Evolutionary conservation across 176 grass and related monocot species (phyloP).

Genomic region (Bothriochloa decipiens): DNA sequence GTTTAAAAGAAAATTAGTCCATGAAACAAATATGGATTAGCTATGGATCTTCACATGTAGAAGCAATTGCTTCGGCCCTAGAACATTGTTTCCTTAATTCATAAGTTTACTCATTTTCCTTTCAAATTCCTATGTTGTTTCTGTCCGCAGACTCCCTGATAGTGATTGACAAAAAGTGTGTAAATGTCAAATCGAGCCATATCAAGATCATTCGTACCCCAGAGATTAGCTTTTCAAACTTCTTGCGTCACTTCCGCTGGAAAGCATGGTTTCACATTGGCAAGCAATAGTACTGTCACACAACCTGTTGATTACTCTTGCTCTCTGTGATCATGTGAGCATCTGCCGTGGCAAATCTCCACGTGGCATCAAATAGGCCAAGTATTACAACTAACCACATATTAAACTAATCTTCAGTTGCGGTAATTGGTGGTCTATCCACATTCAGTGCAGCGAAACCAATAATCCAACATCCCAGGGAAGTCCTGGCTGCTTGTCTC

Average conservation of each 20-base stretch:
- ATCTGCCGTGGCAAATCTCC: background rate
- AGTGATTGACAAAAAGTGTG: background rate
- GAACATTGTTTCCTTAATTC: background rate
- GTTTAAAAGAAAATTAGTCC: background rate
- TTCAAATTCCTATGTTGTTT: background rate
- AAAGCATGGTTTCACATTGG: slow-evolving; percentile 22
- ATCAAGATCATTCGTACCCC: background rate
- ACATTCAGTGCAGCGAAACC: background rate
- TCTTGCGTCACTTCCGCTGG: background rate
- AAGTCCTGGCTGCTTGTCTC: background rate
- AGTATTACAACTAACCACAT: background rate
- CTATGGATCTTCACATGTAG: background rate
- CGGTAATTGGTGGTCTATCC: background rate
- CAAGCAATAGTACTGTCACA: background rate
- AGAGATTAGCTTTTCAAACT: background rate
- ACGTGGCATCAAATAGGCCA: slow-evolving; percentile 8
- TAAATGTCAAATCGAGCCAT: background rate
- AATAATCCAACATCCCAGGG: background rate
- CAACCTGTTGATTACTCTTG: background rate
- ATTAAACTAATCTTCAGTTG: background rate
- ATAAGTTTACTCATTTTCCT: background rate
- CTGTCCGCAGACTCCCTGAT: background rate
- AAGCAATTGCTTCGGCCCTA: background rate
- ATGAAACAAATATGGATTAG: background rate
- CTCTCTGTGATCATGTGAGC: background rate